These are phyloP conservation scores for Arthrobotrys iridis DNA, from an alignment of 2,329 filamentous ascomycete species.

Conservation along the genomic window DNA sequence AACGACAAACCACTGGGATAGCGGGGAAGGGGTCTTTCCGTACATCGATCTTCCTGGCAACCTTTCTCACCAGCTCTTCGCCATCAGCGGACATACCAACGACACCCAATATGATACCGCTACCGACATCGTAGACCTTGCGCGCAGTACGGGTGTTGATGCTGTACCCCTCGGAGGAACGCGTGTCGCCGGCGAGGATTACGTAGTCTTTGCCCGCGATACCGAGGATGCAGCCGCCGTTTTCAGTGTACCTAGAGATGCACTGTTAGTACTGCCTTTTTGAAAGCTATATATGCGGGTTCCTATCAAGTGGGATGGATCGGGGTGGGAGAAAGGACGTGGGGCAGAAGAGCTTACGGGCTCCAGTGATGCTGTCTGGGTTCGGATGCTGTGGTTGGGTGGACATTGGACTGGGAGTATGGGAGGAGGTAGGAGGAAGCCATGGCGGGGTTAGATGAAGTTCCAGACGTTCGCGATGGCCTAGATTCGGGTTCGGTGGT, in stretches of 20 bases:
- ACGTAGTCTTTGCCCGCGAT: conserved; percentile 94
- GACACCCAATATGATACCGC: conserved; percentile 90
- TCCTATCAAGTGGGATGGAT: conserved; percentile 18
- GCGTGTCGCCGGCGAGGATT: conserved; percentile 96
- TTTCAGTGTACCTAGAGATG: conserved; percentile 95
- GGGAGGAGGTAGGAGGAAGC: conserved; percentile 51
- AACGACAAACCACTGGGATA: not conserved
- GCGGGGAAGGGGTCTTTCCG: not conserved
- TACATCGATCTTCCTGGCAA: conserved; percentile 58
- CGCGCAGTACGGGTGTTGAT: conserved; percentile 97
- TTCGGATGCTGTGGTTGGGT: conserved; percentile 46
- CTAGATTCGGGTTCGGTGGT: not conserved
- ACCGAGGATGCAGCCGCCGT: conserved; percentile 93
- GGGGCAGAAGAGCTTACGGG: conserved; percentile 54
- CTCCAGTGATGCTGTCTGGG: conserved; percentile 57
- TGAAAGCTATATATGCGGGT: not conserved
- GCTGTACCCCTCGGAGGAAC: conserved; percentile 94
- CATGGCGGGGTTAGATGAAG: conserved; percentile 27
- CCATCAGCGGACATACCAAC: conserved; percentile 97
- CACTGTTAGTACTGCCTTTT: conserved; percentile 27
- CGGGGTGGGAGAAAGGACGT: not conserved
- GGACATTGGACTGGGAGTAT: conserved; percentile 24
- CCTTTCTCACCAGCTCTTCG: conserved; percentile 73
- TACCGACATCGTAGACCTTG: conserved; percentile 97
- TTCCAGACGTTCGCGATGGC: not conserved